Evolutionary conservation across 2,329 filamentous ascomycete species (phyloP).

Genomic region (Blastomyces silverae): DNA sequence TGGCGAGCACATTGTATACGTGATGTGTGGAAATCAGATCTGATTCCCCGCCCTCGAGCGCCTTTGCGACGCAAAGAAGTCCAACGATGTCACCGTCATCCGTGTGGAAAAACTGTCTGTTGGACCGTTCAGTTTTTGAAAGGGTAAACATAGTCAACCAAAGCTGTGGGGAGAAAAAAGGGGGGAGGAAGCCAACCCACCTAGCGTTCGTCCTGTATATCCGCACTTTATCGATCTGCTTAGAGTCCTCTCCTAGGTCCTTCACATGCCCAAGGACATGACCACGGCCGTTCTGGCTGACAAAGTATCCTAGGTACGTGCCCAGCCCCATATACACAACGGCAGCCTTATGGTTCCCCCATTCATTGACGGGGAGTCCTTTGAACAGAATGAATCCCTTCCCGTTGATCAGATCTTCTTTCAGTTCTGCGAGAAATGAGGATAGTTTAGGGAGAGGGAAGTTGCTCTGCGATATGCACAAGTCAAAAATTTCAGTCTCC

Average conservation of each 20-base stretch:
- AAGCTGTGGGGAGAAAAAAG: background rate
- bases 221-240: slow-evolving; percentile 75
- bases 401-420: slow-evolving; percentile 65
- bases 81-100: slow-evolving; percentile 80
- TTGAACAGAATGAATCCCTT: slow-evolving; percentile 91
- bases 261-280: slow-evolving; percentile 87
- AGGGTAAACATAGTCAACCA: background rate
- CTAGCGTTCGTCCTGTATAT: slow-evolving; percentile 84
- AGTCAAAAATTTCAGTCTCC: background rate
- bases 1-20: slow-evolving; percentile 74
- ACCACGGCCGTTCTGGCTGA: slow-evolving; percentile 76
- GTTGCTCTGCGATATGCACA: slow-evolving; percentile 39
- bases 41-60: slow-evolving; percentile 74
- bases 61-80: slow-evolving; percentile 70
- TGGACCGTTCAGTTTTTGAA: background rate
- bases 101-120: slow-evolving; percentile 72
- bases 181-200: slow-evolving; percentile 26
- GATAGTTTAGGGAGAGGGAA: slow-evolving; percentile 56
- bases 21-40: slow-evolving; percentile 72
- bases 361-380: slow-evolving; percentile 66
- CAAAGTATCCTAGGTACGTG: slow-evolving; percentile 78
- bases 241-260: slow-evolving; percentile 74
- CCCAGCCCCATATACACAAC: slow-evolving; percentile 87
- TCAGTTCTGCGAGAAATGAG: slow-evolving; percentile 49
- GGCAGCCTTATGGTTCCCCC: slow-evolving; percentile 72